Conservation (phyloP, 2,329 filamentous ascomycete genomes). For the Ceratocystis ficicola region DNA sequence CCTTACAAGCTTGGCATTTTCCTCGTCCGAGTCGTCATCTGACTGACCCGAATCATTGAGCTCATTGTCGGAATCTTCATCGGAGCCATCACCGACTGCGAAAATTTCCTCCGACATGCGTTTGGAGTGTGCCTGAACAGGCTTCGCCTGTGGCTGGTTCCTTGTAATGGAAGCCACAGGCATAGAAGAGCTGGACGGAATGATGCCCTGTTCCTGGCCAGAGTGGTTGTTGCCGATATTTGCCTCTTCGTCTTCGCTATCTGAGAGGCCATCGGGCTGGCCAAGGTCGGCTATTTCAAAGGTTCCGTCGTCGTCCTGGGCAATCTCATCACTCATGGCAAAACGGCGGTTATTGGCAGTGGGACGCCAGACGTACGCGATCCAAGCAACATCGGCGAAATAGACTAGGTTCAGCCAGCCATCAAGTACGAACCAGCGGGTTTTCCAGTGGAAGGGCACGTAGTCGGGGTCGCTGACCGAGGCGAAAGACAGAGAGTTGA, state of each 20-base stretch:
- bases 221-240: constrained; percentile 21
- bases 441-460: constrained; percentile 94
- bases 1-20: constrained; percentile 46
- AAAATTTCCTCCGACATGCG: constrained; percentile 76
- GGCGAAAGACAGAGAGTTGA: constrained; percentile 92
- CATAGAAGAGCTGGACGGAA: constrained; percentile 18
- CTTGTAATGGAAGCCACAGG: constrained; percentile 10
- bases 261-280: constrained; percentile 52
- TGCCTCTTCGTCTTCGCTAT: constrained; percentile 42
- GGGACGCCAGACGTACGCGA: constrained; percentile 92
- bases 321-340: constrained; percentile 97
- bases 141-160: constrained; percentile 24
- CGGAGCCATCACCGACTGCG: constrained; percentile 59
- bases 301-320: constrained; percentile 88
- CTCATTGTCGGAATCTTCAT: constrained; percentile 16
- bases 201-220: constrained; percentile 17
- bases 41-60: constrained; percentile 1
- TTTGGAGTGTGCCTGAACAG: constrained; percentile 31
- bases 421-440: constrained; percentile 91
- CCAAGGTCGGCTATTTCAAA: constrained; percentile 94
- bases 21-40: constrained; percentile 32
- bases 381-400: constrained; percentile 79
- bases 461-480: constrained; percentile 76
- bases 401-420: constrained; percentile 97
- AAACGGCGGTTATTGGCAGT: constrained; percentile 95